phyloP scores from a whole-genome alignment of 2,329 filamentous ascomycete species.

The Trichophyton simii region DNA sequence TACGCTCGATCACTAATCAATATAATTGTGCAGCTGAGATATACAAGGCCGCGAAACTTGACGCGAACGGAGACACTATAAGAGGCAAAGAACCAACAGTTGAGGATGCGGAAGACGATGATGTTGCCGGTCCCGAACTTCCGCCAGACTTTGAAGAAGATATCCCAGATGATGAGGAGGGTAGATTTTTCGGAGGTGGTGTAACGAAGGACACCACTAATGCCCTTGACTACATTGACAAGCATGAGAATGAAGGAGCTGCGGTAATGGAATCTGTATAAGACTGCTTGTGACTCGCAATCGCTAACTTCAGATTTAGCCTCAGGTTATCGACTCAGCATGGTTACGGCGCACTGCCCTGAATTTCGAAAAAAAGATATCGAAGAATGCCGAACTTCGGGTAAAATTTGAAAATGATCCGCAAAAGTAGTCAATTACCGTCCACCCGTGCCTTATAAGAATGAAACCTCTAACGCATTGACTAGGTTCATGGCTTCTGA shows the following conservation, averaged over 20 bases:
- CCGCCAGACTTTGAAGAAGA: conserved; percentile 48
- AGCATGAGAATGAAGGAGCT: conserved; percentile 44
- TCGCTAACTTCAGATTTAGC: conserved; percentile 17
- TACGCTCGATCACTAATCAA: not conserved
- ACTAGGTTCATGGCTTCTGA: conserved; percentile 62
- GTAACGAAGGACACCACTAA: conserved; percentile 69
- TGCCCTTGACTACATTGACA: conserved; percentile 78
- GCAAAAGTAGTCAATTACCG: conserved; percentile 42
- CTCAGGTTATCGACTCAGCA: conserved; percentile 66
- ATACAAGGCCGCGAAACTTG: conserved; percentile 49
- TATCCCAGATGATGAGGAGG: conserved; percentile 69
- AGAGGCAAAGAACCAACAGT: conserved; percentile 34
- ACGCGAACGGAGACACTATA: conserved; percentile 38
- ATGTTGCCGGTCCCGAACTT: conserved; percentile 42
- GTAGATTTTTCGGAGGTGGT: conserved; percentile 88
- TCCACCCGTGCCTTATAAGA: not conserved
- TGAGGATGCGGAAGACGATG: conserved; percentile 38
- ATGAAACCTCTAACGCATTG: conserved; percentile 13
- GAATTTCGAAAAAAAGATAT: conserved; percentile 81
- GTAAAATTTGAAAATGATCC: conserved; percentile 73
- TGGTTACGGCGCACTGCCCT: conserved; percentile 76
- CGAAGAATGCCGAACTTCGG: conserved; percentile 77
- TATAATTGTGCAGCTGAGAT: conserved; percentile 32
- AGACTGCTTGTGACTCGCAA: not conserved
- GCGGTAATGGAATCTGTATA: conserved; percentile 23